Base-by-base conservation (phyloP, 2,329 filamentous ascomycete species). In the Alternaria brassicicola region DNA sequence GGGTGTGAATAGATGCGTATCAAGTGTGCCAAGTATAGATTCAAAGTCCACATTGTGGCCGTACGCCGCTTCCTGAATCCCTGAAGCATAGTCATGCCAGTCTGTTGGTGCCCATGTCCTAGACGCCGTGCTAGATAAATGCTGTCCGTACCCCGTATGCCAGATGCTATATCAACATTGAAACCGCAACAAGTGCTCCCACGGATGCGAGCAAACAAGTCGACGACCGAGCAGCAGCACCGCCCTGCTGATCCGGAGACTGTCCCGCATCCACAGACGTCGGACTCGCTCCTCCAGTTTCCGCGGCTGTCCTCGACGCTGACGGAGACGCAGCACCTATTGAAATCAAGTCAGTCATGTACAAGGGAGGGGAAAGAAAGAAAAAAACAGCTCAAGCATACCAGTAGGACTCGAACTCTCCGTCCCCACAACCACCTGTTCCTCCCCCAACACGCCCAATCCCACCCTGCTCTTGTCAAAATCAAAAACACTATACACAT, bases 401-500 rank as follows among this genome's bases (percentile, higher is more conserved):
- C 62, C 54, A 39, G 28, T 51, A 33, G 47, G 10, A 3, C 26
- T 13, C 52, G 48, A 17, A 38, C n/a, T 26, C 58, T 59, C 36
- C 35, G 52, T 39, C 6, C 36, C 23, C 5, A 9, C 48, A 17
- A 21, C 43, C 7, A 26, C 56, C 25, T 45, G 45, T 57, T 31
- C 54, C 6, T 39, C 60, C n/a, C 52, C 51, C 64, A 72, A 72
- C 13, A 70, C 66, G 0, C 76, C 77, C 39, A 79, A 71, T 4
- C 89, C 90, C 63, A 93, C 86, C 50, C 84, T 84, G 41, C 76
- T 78, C 63, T 87, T 72, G 62, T 94, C 92, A 52, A 86, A 86
- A 74, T 97, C 93, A 73, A 96, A 96, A 23, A 95, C 88, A 1
- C 87, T 83, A 73, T 96, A 96, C 15, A 96, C 92, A 67, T 96